Conservation (phyloP, 2,329 filamentous ascomycete species). For the Simplicillium aogashimaense region DNA sequence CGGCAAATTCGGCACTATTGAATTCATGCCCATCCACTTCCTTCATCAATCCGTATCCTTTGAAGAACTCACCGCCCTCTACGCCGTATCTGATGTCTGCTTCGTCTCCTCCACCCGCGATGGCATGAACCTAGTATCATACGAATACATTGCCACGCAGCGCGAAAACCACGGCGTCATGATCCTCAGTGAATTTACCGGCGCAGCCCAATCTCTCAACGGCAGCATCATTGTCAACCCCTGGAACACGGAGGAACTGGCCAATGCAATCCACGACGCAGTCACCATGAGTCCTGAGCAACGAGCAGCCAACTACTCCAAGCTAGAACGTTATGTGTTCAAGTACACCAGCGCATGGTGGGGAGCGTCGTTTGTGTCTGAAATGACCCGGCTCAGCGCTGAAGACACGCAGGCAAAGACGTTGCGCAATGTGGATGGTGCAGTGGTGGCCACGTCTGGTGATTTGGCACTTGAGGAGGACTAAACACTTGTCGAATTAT, state of each 20-base stretch:
- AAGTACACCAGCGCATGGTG: slow-evolving; percentile 98
- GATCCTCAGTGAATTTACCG: slow-evolving; percentile 94
- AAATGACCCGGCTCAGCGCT: slow-evolving; percentile 51
- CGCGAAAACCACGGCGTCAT: slow-evolving; percentile 83
- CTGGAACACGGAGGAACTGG: slow-evolving; percentile 95
- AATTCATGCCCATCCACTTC: slow-evolving; percentile 99
- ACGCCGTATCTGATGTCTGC: slow-evolving; percentile 85
- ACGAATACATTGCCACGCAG: slow-evolving; percentile 95
- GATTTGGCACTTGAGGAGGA: background rate
- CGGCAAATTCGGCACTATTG: slow-evolving; percentile 90
- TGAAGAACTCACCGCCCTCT: slow-evolving; percentile 88
- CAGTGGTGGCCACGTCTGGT: slow-evolving; percentile 3
- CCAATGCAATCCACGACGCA: slow-evolving; percentile 88
- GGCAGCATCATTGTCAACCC: slow-evolving; percentile 93
- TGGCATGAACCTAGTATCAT: slow-evolving; percentile 97
- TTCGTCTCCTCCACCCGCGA: slow-evolving; percentile 93
- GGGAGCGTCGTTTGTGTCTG: slow-evolving; percentile 85
- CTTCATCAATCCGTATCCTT: slow-evolving; percentile 94
- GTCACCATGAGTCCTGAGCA: slow-evolving; percentile 92
- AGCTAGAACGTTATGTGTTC: slow-evolving; percentile 89
- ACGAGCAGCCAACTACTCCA: slow-evolving; percentile 76
- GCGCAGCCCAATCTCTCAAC: slow-evolving; percentile 88
- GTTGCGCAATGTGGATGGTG: slow-evolving; percentile 1
- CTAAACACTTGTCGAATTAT: background rate
- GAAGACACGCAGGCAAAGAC: slow-evolving; percentile 28